A percentile compares a stretch with the other conserved stretches of the same genome.
Evolutionary conservation across 2,329 filamentous ascomycete species (phyloP).

Genomic region (Ophiostoma perfectum): DNA sequence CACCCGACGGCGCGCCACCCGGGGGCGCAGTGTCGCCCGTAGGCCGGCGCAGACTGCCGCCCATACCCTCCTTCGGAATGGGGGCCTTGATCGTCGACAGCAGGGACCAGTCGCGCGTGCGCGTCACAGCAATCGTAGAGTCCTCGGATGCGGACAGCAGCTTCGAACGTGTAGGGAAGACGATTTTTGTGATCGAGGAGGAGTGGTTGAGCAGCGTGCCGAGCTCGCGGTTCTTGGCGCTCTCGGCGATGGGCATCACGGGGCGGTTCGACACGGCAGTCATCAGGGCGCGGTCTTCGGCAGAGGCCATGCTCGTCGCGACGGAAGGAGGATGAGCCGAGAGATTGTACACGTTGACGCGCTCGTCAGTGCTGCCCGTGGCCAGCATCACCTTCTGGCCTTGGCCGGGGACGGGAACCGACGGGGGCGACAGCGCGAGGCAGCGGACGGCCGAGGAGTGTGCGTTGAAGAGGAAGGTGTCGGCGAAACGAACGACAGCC

Average conservation of each 20-base stretch:
- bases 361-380: slow-evolving; percentile 86
- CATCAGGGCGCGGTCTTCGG: slow-evolving; percentile 48
- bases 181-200: slow-evolving; percentile 70
- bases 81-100: slow-evolving; percentile 86
- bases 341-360: slow-evolving; percentile 89
- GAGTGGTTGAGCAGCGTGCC: slow-evolving; percentile 83
- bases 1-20: slow-evolving; percentile 74
- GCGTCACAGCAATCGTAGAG: slow-evolving; percentile 80
- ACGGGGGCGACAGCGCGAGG: slow-evolving; percentile 75
- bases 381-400: slow-evolving; percentile 82
- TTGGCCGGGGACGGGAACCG: slow-evolving; percentile 55
- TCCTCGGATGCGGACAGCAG: slow-evolving; percentile 85
- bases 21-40: slow-evolving; percentile 83
- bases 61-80: slow-evolving; percentile 61
- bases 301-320: slow-evolving; percentile 34
- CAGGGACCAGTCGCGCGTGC: slow-evolving; percentile 83
- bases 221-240: slow-evolving; percentile 79
- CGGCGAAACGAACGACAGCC: slow-evolving; percentile 54
- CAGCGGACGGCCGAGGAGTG: slow-evolving; percentile 87
- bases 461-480: slow-evolving; percentile 93
- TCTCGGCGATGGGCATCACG: slow-evolving; percentile 59
- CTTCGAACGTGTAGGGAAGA: slow-evolving; percentile 81
- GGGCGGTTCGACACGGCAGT: slow-evolving; percentile 65
- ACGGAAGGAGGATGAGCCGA: slow-evolving; percentile 61
- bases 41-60: slow-evolving; percentile 47